Base-by-base conservation (phyloP, 2,329 filamentous ascomycete species). In the Penicillium sp. region DNA sequence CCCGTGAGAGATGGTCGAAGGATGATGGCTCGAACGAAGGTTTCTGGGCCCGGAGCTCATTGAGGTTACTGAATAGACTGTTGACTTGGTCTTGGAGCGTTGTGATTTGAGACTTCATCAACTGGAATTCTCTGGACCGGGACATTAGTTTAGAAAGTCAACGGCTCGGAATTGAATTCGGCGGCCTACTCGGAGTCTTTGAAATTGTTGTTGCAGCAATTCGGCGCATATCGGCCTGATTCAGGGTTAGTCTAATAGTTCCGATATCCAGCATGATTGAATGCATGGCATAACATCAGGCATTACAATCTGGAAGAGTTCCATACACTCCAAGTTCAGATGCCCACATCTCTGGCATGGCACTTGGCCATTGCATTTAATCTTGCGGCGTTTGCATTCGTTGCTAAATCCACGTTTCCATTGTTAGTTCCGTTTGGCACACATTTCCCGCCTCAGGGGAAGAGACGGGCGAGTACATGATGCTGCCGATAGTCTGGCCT, bases 81-180 rank as follows among this genome's bases (percentile, higher is more conserved):
- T 87, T 83, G 57, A 96, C 85, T 67, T 95, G 88, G 39, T 91
- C 83, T 63, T 96, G 89, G 16, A 96, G 76, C 7, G 78, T 76
- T 8, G 73, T 71, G 43, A 96, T 80, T 51, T 93, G 85, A 21
- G 77, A 73, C 39, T 81, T 79, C 81, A 96, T 88, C 25, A 82
- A 78, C 58, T 82, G 86, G 73, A 89, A 96, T 63, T 96, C 90
- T 7, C 75, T 78, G 33, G 4, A 17, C 14, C 16, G 5, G 13
- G 23, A 40, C 14, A 13, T 23, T 17, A 23, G 50, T 29, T n/a
- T n/a, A n/a, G n/a, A n/a, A n/a, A n/a, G 40, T 11, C 20, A 11
- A 28, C 7, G 11, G 10, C 9, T 17, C 18, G 11, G 29, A 30
- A 30, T 9, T 21, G 23, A 15, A 9, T 29, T 21, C 11, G 2